Base-by-base conservation (phyloP, 2,329 filamentous ascomycete species). In the Elsinoe ampelina region DNA sequence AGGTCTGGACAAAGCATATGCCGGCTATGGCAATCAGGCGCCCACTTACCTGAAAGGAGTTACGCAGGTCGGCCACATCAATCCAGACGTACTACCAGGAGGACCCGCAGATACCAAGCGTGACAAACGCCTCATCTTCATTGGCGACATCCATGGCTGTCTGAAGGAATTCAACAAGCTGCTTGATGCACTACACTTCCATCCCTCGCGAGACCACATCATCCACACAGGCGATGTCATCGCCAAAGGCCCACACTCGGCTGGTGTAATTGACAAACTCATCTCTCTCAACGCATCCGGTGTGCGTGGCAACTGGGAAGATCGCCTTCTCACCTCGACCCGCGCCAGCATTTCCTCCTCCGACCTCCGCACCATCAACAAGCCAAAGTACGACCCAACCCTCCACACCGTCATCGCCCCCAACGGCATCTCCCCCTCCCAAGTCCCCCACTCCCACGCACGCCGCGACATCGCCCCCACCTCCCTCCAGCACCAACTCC, bases 101-200 rank as follows among this genome's bases (percentile, higher is more conserved):
- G 66, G 68, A 8, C 62, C 66, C 39, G 64, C 66, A 36, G 67
- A 71, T 30, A 57, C 62, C 19, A 62, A 65, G 6, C 68, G 67
- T 41, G 69, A 73, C 19, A 81, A 79, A 55, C 77, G 90, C 15
- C 74, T 98, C 20, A 75, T 97, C 34, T 77, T 97, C 59, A 77
- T 97, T 34, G 92, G 93, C 56, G 93, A 98, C 72, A 89, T 97
- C 12, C 92, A 97, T 73, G 93, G 93, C 50, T 93, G 93, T 75
- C 82, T 82, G 63, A 69, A 79, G 11, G 80, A 89, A 60, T 77
- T 82, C 60, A 63, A 72, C 34, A 67, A 76, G 13, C 77, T 97
- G 11, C 78, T 97, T 22, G 68, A 78, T 4, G 84, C 88, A 65
- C 73, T 86, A 19, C 68, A 76, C 13, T 92, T 89, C 70, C 70